Evolutionary conservation across 139 green algal genomes (phyloP).

Genomic region (Chara braunii): DNA sequence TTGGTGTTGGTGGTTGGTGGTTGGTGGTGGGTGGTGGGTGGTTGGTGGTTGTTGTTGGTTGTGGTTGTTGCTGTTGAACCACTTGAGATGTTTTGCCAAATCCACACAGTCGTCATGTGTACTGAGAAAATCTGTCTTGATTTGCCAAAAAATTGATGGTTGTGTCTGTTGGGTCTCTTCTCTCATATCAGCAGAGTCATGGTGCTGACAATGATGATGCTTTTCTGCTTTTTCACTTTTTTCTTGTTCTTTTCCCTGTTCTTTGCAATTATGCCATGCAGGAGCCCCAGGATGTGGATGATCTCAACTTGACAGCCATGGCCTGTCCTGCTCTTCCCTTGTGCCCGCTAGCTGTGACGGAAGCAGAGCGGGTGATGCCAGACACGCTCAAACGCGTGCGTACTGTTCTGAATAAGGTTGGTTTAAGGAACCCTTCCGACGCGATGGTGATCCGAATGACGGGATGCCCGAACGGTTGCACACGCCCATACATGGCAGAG

Average conservation of each 20-base stretch:
- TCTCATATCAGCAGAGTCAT: too few relatives aligned
- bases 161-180: too few relatives aligned
- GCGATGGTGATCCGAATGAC: slow-evolving; percentile 90
- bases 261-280: slow-evolving; percentile 4
- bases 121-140: too few relatives aligned
- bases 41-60: too few relatives aligned
- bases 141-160: too few relatives aligned
- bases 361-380: slow-evolving; percentile 91
- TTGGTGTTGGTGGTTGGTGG: too few relatives aligned
- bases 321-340: slow-evolving; percentile 95
- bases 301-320: slow-evolving; percentile 75
- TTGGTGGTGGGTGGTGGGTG: too few relatives aligned
- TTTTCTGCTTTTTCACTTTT: too few relatives aligned
- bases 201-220: too few relatives aligned
- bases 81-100: too few relatives aligned
- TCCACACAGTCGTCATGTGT: too few relatives aligned
- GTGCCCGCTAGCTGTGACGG: slow-evolving; percentile 91
- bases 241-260: slow-evolving; percentile 12
- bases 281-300: slow-evolving; percentile 54
- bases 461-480: slow-evolving; percentile 97
- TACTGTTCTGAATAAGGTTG: slow-evolving; percentile 58
- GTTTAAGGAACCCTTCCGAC: slow-evolving; percentile 43
- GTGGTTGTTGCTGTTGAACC: too few relatives aligned
- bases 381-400: slow-evolving; percentile 47
- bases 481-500: slow-evolving; percentile 97